Evolutionary conservation across 495 filamentous ascomycete species (phyloP).

Genomic region (Neurospora hispaniola): DNA sequence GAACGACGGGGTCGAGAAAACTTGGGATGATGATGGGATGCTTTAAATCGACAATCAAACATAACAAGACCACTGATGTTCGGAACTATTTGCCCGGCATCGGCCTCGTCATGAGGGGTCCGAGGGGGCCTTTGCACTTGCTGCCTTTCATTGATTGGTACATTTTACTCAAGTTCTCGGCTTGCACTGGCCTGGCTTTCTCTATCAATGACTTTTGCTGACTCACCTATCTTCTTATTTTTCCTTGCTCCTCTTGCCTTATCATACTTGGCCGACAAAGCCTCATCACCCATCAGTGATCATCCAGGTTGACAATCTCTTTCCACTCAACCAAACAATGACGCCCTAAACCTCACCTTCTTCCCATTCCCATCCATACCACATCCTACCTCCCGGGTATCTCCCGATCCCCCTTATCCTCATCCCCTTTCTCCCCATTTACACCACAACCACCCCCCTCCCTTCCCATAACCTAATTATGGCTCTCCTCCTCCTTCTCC

Average conservation of each 20-base stretch:
- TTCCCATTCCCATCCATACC: neutral
- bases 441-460: neutral
- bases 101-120: neutral
- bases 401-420: neutral
- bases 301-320: neutral
- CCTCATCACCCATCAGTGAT: neutral
- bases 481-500: constrained; percentile 9
- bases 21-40: no score
- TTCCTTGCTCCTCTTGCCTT: neutral
- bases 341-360: neutral
- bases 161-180: neutral
- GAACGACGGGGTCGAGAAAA: neutral
- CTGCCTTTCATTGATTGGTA: neutral
- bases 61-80: neutral
- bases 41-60: neutral
- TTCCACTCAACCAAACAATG: neutral
- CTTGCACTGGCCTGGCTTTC: neutral
- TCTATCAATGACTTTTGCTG: neutral
- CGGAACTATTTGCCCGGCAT: neutral
- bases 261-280: neutral
- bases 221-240: neutral
- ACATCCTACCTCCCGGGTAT: neutral
- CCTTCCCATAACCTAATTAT: neutral
- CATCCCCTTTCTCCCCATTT: neutral
- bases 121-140: neutral